These are phyloP conservation scores for Exophiala xenobiotica DNA, from an alignment of 2,329 filamentous ascomycete genomes.

Conservation along the genomic window DNA sequence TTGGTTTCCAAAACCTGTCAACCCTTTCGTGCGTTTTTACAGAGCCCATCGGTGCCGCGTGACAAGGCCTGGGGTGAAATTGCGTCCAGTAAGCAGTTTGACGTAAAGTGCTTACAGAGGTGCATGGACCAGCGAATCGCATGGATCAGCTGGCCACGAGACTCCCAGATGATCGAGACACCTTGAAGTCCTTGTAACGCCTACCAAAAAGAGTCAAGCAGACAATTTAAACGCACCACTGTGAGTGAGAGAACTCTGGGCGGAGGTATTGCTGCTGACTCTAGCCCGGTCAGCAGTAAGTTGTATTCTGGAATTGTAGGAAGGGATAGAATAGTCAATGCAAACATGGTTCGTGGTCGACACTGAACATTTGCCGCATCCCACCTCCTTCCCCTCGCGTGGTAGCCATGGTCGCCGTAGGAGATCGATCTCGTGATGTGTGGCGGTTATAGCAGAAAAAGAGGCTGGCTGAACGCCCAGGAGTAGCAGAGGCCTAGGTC, in stretches of 20 bases:
- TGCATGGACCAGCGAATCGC: constrained; percentile 11
- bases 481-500: constrained; percentile 6
- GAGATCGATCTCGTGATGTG: constrained; percentile 11
- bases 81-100: constrained; percentile 19
- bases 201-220: not conserved
- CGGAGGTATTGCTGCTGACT: too few species aligned
- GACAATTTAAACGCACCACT: too few species aligned
- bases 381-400: not conserved
- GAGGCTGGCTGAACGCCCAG: constrained; percentile 23
- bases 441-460: constrained; percentile 9
- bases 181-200: not conserved
- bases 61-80: constrained; percentile 21
- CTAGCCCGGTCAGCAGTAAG: too few species aligned
- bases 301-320: too few species aligned
- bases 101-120: constrained; percentile 23
- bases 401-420: constrained; percentile 8
- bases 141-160: constrained; percentile 10
- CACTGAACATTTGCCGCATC: not conserved
- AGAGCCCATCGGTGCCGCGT: constrained; percentile 11
- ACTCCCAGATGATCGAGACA: constrained; percentile 1
- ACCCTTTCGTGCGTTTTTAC: not conserved
- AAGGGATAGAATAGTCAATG: too few species aligned
- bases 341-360: too few species aligned
- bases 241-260: too few species aligned
- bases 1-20: constrained; percentile 13